Evolutionary conservation across 192 early-diverging fungal genomes (phyloP).

Genomic region (Obelidium mucronatum): DNA sequence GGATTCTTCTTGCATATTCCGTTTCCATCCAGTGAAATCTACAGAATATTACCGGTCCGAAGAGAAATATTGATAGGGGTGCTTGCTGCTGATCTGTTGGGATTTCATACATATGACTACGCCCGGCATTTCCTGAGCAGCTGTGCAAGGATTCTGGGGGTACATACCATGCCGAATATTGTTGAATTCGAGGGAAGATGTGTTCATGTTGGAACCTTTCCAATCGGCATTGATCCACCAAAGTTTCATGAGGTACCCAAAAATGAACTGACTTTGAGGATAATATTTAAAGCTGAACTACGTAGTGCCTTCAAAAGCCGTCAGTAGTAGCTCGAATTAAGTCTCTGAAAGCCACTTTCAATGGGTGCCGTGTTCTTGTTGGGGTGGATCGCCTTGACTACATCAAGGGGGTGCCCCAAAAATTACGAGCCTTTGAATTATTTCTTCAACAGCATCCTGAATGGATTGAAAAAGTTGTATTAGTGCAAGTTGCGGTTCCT

Average conservation of each 20-base stretch:
- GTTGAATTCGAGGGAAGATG: conserved; percentile 93
- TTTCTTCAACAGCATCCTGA: conserved; percentile 90
- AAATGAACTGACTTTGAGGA: no score
- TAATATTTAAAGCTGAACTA: no score
- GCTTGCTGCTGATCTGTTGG: conserved; percentile 89
- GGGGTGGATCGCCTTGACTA: conserved; percentile 99
- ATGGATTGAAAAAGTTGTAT: conserved; percentile 92
- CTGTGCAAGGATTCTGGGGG: conserved; percentile 95
- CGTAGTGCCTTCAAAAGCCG: not conserved
- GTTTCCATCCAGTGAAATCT: conserved; percentile 97
- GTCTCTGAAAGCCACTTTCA: conserved; percentile 81
- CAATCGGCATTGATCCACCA: conserved; percentile 97
- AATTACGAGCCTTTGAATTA: conserved; percentile 95
- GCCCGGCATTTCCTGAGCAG: conserved; percentile 97
- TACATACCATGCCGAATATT: conserved; percentile 92
- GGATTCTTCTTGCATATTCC: conserved; percentile 99
- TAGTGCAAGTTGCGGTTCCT: conserved; percentile 98
- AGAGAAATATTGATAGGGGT: conserved; percentile 94
- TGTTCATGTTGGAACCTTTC: conserved; percentile 98
- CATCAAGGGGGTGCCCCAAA: conserved; percentile 99
- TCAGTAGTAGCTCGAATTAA: conserved; percentile 56
- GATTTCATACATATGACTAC: conserved; percentile 99
- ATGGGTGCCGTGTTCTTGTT: conserved; percentile 88
- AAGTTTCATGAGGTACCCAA: conserved; percentile 89
- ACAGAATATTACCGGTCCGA: conserved; percentile 71